Percentiles rank a stretch among this genome's conserved stretches.
Conservation (phyloP, 306 rosid genomes). For the Vachellia collinsii region DNA sequence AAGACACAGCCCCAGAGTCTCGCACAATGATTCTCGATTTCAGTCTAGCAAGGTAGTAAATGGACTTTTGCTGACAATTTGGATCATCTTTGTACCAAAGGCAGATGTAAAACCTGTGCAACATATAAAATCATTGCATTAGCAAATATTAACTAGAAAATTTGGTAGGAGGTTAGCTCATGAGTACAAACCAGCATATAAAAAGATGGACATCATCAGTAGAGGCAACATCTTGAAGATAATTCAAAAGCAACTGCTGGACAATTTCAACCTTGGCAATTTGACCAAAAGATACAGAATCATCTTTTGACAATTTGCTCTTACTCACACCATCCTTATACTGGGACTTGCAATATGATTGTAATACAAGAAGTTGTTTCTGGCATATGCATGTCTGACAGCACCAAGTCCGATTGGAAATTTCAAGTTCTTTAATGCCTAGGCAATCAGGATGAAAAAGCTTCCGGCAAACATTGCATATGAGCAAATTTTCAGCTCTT, state of each 20-base stretch:
- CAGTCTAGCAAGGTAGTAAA: conserved; percentile 74
- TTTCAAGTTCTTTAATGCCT: conserved; percentile 76
- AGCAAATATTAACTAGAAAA: conserved; percentile 31
- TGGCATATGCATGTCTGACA: conserved; percentile 82
- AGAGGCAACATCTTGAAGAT: conserved; percentile 77
- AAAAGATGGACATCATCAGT: conserved; percentile 89
- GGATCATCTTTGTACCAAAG: conserved; percentile 94
- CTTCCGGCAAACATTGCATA: conserved; percentile 80
- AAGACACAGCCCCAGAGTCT: conserved; percentile 72
- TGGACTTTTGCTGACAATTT: conserved; percentile 68
- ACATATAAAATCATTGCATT: conserved; percentile 39
- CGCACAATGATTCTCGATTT: conserved; percentile 84
- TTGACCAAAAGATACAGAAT: conserved; percentile 44
- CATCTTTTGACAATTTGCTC: conserved; percentile 50
- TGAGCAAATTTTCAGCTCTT: conserved; percentile 58
- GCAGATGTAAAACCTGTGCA: conserved; percentile 91
- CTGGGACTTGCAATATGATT: conserved; percentile 83
- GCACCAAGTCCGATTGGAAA: conserved; percentile 74
- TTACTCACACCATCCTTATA: conserved; percentile 57
- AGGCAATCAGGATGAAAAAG: conserved; percentile 86
- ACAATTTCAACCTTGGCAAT: conserved; percentile 69
- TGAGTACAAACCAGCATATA: conserved; percentile 81
- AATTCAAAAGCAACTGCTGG: conserved; percentile 91
- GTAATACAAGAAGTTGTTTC: conserved; percentile 85
- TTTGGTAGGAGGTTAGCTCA: conserved; percentile 36